Base-by-base conservation (phyloP, 352 stramenopile species). In the Phytophthora pluvialis region DNA sequence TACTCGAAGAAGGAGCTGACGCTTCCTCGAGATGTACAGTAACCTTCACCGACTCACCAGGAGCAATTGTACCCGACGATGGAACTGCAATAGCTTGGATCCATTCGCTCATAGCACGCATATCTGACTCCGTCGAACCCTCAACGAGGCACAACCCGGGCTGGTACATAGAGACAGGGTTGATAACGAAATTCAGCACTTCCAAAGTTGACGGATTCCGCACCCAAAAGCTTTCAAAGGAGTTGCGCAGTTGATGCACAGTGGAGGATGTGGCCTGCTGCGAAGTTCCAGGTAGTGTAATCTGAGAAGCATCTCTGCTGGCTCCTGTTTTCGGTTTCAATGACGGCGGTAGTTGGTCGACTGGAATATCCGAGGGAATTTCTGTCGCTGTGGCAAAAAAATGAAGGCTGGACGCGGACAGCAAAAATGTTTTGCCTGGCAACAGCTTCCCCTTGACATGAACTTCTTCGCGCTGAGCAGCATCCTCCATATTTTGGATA, bases 341-440 rank as follows among this genome's bases (percentile, higher is more conserved):
- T 13, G 70, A 72, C 12, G 61, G 29, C 11, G 81, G 80, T 12
- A 91, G 39, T 26, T 75, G 72, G 5, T 86, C 78, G 7, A 58
- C 54, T 25, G 78, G 65, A 44, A 90, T 77, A 47, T 89, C 78
- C 12, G 58, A 38, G 1, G 77, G 72, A 21, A 94, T 63, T 29
- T 91, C 82, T 3, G 70, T 89, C 36, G 81, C 70, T 25, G 75
- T 76, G 7, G 83, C 86, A 53, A 93, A 89, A 67, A 96, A 95
- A 56, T 91, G 83, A 43, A 96, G 59, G 43, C 69, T 91, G 5
- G 84, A 90, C 9, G 83, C 77, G 16, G 88, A 96, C n/a, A 95
- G 44, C 12, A 81, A 70, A 56, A 96, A 94, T 15, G 88, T 94
- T 61, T 84, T 83, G 35, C 88, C 88, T n/a, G 86, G 86, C 10